Evolutionary conservation across 805 yeast species (phyloP).

Genomic region (Isabelozyma gotoi): DNA sequence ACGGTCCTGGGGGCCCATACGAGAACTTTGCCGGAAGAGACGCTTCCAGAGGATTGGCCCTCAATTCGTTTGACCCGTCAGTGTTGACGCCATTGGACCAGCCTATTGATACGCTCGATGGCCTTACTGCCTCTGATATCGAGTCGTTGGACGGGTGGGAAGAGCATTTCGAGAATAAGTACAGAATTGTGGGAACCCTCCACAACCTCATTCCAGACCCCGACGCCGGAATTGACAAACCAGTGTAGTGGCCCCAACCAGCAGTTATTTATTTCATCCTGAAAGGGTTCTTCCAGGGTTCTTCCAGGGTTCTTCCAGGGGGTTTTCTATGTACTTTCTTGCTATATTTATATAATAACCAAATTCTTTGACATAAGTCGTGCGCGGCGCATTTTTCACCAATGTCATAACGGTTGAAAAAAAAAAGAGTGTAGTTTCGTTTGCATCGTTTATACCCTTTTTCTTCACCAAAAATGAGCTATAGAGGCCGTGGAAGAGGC

Average conservation of each 20-base stretch:
- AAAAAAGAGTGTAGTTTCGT: too few species aligned
- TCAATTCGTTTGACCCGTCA: conserved; percentile 76
- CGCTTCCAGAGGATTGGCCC: conserved; percentile 89
- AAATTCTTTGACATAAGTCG: too few species aligned
- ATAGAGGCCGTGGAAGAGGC: conserved; percentile 37
- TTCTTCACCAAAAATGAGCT: conserved; percentile 25
- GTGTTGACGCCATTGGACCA: conserved; percentile 65
- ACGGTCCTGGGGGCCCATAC: conserved; percentile 96
- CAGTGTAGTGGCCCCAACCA: neutral
- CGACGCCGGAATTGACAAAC: too few species aligned
- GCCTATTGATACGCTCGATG: conserved; percentile 73
- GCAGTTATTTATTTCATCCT: neutral
- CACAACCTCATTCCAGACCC: neutral
- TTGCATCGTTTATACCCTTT: neutral
- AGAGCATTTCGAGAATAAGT: conserved; percentile 76
- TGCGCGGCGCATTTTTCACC: neutral
- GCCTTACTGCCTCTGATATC: conserved; percentile 57
- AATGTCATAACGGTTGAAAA: too few species aligned
- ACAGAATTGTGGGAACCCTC: conserved; percentile 75
- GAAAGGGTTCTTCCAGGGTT: too few species aligned
- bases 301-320: too few species aligned
- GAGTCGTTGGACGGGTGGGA: conserved; percentile 84
- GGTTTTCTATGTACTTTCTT: too few species aligned
- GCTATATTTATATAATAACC: too few species aligned
- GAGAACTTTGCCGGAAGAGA: conserved; percentile 94